Evolutionary conservation across 2,329 filamentous ascomycete species (phyloP).

Genomic region (Cladophialophora bantiana): DNA sequence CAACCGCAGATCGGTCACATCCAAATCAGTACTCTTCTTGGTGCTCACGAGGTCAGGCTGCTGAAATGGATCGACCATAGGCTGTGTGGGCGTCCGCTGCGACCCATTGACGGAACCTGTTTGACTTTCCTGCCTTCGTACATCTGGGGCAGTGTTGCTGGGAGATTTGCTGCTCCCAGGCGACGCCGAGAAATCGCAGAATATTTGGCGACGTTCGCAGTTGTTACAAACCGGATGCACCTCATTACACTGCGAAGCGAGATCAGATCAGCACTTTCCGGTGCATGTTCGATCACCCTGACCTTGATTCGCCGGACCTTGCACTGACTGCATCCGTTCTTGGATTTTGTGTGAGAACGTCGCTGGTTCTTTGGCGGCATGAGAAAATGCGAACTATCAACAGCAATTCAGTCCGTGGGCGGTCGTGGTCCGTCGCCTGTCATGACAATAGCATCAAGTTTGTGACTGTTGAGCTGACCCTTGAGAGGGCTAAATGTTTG

Average conservation of each 20-base stretch:
- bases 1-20: slow-evolving; percentile 48
- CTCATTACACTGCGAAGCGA: slow-evolving; percentile 47
- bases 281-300: slow-evolving; percentile 17
- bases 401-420: slow-evolving; percentile 11
- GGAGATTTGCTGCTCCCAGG: slow-evolving; percentile 36
- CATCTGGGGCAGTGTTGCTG: slow-evolving; percentile 18
- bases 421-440: neutral
- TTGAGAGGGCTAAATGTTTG: neutral
- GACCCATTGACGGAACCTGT: slow-evolving; percentile 20
- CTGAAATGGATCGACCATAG: slow-evolving; percentile 34
- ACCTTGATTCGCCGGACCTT: slow-evolving; percentile 52
- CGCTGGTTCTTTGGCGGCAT: slow-evolving; percentile 42
- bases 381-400: slow-evolving; percentile 12
- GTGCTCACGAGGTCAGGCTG: slow-evolving; percentile 38
- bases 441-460: slow-evolving; percentile 18
- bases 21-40: slow-evolving; percentile 40
- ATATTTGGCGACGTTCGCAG: slow-evolving; percentile 48
- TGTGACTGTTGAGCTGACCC: neutral
- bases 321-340: slow-evolving; percentile 50
- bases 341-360: slow-evolving; percentile 48
- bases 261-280: slow-evolving; percentile 15
- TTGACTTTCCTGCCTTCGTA: slow-evolving; percentile 19
- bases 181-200: slow-evolving; percentile 45
- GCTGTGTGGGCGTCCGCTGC: slow-evolving; percentile 25
- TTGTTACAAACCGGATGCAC: slow-evolving; percentile 47